Evolutionary conservation across 805 yeast species (phyloP).

Genomic region (Kuraishia borneana): DNA sequence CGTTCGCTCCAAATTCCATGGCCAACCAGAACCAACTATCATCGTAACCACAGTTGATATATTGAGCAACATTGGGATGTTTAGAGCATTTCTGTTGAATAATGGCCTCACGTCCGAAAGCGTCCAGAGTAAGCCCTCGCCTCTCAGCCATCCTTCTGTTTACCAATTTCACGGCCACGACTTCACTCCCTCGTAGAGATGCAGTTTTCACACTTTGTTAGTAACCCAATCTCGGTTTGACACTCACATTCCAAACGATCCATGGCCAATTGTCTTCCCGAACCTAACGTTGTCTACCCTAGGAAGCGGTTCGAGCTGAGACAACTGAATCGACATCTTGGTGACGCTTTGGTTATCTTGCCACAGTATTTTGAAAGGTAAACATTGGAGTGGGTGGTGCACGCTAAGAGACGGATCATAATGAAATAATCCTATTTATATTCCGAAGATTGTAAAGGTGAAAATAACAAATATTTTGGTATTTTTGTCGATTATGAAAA

Average conservation of each 20-base stretch:
- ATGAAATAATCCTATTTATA: no score
- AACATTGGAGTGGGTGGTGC: no score
- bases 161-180: conserved; percentile 50
- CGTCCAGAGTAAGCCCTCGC: conserved; percentile 18
- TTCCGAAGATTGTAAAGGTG: no score
- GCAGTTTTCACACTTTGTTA: not conserved
- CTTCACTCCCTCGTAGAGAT: conserved; percentile 2
- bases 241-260: conserved; percentile 49
- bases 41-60: conserved; percentile 43
- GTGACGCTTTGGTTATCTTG: no score
- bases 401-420: no score
- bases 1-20: conserved; percentile 62
- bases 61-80: conserved; percentile 49
- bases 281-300: conserved; percentile 30
- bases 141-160: conserved; percentile 23
- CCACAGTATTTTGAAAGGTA: no score
- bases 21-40: conserved; percentile 52
- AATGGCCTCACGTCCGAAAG: conserved; percentile 39
- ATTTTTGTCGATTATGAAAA: no score
- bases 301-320: conserved; percentile 39
- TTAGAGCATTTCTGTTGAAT: conserved; percentile 48
- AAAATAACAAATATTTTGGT: no score
- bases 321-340: conserved; percentile 16
- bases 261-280: conserved; percentile 52
- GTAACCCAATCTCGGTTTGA: not conserved